Evolutionary conservation across 345 rosid genomes (phyloP), one percentile per base, ranked within the genome.

Genomic region (Citrus sp.): DNA sequence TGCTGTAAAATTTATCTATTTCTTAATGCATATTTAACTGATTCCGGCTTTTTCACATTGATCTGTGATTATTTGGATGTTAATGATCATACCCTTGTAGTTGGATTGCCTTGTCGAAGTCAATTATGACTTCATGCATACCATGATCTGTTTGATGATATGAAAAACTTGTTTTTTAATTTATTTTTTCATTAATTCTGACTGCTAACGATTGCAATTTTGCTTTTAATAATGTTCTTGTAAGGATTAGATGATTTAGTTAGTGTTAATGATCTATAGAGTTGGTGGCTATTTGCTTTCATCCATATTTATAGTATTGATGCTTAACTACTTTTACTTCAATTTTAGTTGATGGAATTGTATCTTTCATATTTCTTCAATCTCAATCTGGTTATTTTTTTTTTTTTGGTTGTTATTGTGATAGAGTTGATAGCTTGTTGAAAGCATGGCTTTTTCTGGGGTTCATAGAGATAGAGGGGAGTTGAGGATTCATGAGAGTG

Each of bases 401-500:
- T n/a, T 71, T 77, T 58, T 78, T 28, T 59, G 66, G 51, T 60
- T 72, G 51, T 77, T 73, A 51, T 60, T 46, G 70, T 51, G 56
- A 79, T 76, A 54, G 74, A 82, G 76, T 42, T 80, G 78, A 49
- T 73, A 81, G 78, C 84, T 80, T 72, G 30, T 71, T 34, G 67
- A 66, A 82, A 87, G 81, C 84, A 93, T 95, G 98, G 90, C 94
- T 80, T 80, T 84, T 77, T 82, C 92, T 80, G 89, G 89, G 87
- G 84, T 81, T 85, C 80, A 73, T 51, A 86, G 80, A 76, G 92
- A 84, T 58, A 90, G 91, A 82, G 93, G 94, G 79, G 90, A 90
- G 74, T 80, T 90, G 80, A 89, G 92, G 88, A 84, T 95, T 85
- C 92, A 88, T 80, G 98, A 95, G 85, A 84, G 77, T 87, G 74